Base-by-base conservation (phyloP, 345 rosid genomes). In the Populus deltoides region DNA sequence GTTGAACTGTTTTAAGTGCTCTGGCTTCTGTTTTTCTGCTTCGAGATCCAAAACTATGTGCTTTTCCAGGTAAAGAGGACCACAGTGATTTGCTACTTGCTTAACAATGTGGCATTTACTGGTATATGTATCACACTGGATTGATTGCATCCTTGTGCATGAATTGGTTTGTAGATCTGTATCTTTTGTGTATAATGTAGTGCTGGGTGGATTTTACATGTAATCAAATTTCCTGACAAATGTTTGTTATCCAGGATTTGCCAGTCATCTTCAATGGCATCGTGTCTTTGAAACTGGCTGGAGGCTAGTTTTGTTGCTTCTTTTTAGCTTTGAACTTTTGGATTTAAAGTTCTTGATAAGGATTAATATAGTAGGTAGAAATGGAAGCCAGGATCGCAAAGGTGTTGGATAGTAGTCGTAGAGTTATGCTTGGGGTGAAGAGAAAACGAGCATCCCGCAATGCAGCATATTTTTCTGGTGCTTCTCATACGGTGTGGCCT, bases 321-420 rank as follows among this genome's bases (percentile, higher is more conserved):
- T 77, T 75, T 83, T 83, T 81, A 70, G 22, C 65, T 83, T 82
- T 71, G 66, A 68, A 81, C 86, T 77, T 75, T 86, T 86, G 81
- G 87, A 77, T 80, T 84, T 84, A 81, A 80, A 75, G 49, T 86
- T 88, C 83, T 86, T 85, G 81, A 86, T 86, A 91, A 81, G 77
- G 73, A 86, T 82, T 82, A 82, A 74, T 82, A 73, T 85, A 76
- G 79, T 63, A 57, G 70, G 66, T 86, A 87, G 86, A 83, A 78
- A 92, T 92, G 97, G 92, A 90, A 59, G 39, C 89, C 75, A 70
- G 70, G 72, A 69, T 35, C 75, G 43, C 53, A 70, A 80, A 69
- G 72, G 75, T 80, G 29, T 80, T 47, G 75, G 78, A 22, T 73
- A 69, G 86, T 78, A 82, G 78, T 22, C 71, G 67, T 39, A 84